Evolutionary conservation across 345 rosid genomes (phyloP).

Genomic region (Salix caprea): DNA sequence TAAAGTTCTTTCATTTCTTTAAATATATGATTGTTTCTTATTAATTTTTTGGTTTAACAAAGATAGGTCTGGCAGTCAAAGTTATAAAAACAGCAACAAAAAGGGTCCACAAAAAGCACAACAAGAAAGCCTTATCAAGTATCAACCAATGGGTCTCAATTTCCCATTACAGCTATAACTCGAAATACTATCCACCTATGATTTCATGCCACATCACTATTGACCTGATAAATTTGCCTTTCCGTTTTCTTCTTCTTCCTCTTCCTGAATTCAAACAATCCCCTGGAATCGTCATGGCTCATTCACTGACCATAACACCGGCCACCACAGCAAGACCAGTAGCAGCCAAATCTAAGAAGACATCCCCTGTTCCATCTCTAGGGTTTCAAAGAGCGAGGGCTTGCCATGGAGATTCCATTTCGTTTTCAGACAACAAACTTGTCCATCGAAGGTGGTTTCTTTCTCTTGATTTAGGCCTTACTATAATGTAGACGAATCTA

Average conservation of each 20-base stretch:
- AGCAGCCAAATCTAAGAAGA: constrained; percentile 11
- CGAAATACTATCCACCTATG: constrained; percentile 21
- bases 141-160: constrained; percentile 39
- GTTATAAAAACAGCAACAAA: not conserved
- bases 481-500: not conserved
- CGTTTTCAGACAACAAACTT: constrained; percentile 19
- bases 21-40: too few species aligned
- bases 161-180: constrained; percentile 13
- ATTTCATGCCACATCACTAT: constrained; percentile 2
- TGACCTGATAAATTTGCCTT: not conserved
- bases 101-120: constrained; percentile 19
- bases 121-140: constrained; percentile 38
- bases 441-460: constrained; percentile 40
- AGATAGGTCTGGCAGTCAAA: not conserved
- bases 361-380: constrained; percentile 8
- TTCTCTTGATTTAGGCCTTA: not conserved
- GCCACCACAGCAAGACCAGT: constrained; percentile 16
- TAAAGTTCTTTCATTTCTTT: too few species aligned
- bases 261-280: constrained; percentile 8
- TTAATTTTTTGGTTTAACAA: too few species aligned
- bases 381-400: constrained; percentile 15
- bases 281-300: constrained; percentile 31
- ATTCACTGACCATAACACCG: constrained; percentile 34
- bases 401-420: constrained; percentile 6
- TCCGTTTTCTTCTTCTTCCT: not conserved